phyloP scores from a whole-genome alignment of 192 early-diverging fungal species.

The Backusella macrospora region DNA sequence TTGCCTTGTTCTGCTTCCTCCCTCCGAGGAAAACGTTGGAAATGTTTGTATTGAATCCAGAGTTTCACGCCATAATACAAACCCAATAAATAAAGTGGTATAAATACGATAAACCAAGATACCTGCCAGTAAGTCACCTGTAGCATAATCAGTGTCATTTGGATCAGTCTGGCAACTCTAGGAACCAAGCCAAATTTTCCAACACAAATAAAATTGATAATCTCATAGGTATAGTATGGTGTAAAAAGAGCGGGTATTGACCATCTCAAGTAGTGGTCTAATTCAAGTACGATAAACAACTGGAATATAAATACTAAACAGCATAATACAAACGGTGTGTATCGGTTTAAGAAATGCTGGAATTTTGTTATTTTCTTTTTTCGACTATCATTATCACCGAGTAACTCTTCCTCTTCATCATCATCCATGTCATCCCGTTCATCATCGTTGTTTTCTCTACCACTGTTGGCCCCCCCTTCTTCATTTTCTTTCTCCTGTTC shows the following conservation, averaged over 20 bases:
- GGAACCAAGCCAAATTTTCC: background rate
- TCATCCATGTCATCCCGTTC: slow-evolving; percentile 32
- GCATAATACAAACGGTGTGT: background rate
- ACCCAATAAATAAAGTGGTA: slow-evolving; percentile 61
- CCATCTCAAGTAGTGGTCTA: slow-evolving; percentile 63
- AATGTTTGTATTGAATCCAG: slow-evolving; percentile 34
- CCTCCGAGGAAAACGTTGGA: slow-evolving; percentile 31
- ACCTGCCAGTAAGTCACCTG: slow-evolving; percentile 50
- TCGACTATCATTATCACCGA: background rate
- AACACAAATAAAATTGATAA: slow-evolving; percentile 55
- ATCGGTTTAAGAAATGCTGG: background rate
- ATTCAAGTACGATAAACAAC: slow-evolving; percentile 64
- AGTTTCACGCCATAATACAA: slow-evolving; percentile 53
- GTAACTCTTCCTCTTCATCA: slow-evolving; percentile 36
- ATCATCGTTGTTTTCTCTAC: slow-evolving; percentile 41
- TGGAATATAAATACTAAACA: slow-evolving; percentile 68
- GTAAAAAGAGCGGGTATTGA: slow-evolving; percentile 66
- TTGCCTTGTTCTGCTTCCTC: slow-evolving; percentile 44
- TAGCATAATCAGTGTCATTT: slow-evolving; percentile 44
- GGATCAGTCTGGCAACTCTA: slow-evolving; percentile 5
- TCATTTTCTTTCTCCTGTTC: background rate
- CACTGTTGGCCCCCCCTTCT: slow-evolving; percentile 35
- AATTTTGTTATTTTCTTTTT: background rate
- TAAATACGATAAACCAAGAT: slow-evolving; percentile 66
- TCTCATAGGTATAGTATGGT: slow-evolving; percentile 79